A percentile compares a stretch with the other conserved stretches of the same genome.
Evolutionary conservation across 768 basidiomycete genomes (phyloP).

Genomic region (Tephrocybe rancida): DNA sequence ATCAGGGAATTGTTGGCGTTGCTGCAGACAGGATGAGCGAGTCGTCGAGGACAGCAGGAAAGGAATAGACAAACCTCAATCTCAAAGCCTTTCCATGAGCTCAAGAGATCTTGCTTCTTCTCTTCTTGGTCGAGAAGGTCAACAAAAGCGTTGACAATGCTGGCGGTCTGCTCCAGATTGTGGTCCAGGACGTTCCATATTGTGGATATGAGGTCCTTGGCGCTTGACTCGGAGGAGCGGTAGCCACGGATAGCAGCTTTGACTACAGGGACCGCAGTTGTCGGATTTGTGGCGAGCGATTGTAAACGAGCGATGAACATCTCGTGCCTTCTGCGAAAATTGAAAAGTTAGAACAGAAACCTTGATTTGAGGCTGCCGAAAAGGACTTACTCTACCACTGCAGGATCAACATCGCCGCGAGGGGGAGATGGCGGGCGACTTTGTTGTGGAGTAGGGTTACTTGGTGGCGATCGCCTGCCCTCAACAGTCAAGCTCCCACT

Average conservation of each 20-base stretch:
- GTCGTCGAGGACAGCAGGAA: neutral
- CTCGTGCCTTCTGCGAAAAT: conserved; percentile 69
- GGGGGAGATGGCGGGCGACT: conserved; percentile 41
- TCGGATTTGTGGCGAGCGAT: conserved; percentile 56
- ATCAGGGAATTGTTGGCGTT: conserved; percentile 86
- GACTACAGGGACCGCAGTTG: conserved; percentile 59
- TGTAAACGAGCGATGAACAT: conserved; percentile 68
- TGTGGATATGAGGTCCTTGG: conserved; percentile 85
- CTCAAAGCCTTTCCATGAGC: conserved; percentile 83
- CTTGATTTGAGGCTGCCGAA: neutral
- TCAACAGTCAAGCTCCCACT: conserved; percentile 55
- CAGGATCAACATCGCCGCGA: conserved; percentile 54
- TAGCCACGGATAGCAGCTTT: conserved; percentile 82
- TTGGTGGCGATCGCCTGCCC: conserved; percentile 20
- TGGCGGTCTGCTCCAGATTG: conserved; percentile 70
- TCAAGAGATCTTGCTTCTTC: conserved; percentile 75
- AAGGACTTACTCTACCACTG: conserved; percentile 51
- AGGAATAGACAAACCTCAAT: conserved; percentile 60
- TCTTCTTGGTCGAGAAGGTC: conserved; percentile 81
- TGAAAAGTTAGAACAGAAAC: conserved; percentile 1
- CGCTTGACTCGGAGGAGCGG: conserved; percentile 72
- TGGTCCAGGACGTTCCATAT: conserved; percentile 73
- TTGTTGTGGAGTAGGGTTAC: conserved; percentile 23
- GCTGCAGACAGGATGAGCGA: conserved; percentile 41
- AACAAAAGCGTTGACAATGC: conserved; percentile 71